Conservation (phyloP, 768 basidiomycete species). For the Strobilomyces echinocephalus region DNA sequence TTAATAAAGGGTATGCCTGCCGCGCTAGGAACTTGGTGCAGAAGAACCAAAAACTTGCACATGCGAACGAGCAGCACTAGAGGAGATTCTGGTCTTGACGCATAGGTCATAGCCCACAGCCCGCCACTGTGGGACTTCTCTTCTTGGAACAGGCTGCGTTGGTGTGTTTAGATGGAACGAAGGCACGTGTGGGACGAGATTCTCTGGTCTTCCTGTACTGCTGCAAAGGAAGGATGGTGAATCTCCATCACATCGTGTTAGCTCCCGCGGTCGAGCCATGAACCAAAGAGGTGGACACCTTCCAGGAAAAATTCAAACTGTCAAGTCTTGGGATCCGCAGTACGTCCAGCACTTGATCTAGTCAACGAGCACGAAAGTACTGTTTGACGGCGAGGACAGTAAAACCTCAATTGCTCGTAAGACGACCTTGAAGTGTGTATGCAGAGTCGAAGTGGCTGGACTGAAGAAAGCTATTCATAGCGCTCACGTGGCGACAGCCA, state of each 20-base stretch:
- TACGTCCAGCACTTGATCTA: background rate
- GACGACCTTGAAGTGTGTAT: background rate
- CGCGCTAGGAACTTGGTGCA: background rate
- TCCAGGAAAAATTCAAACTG: background rate
- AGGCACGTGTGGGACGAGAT: conserved; percentile 18
- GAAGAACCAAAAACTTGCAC: background rate
- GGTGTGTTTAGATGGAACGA: conserved; percentile 3
- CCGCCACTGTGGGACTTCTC: background rate
- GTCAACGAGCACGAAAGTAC: background rate
- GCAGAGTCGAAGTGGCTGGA: conserved; percentile 11
- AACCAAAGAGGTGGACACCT: conserved; percentile 16
- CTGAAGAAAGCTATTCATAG: conserved; percentile 17
- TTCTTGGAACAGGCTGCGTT: conserved; percentile 2
- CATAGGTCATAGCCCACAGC: background rate
- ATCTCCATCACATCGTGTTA: conserved; percentile 15
- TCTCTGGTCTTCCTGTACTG: conserved; percentile 17
- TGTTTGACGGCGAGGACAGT: background rate
- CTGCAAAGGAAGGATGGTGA: conserved; percentile 26
- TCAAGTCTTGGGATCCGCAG: no score
- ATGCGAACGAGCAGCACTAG: background rate
- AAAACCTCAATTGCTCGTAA: no score
- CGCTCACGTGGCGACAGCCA: conserved; percentile 30
- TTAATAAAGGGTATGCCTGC: background rate
- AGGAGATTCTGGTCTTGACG: background rate
- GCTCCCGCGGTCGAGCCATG: conserved; percentile 18